Base-by-base conservation (phyloP, 1,284 basidiomycete genomes). In the Pholiota adiposa region DNA sequence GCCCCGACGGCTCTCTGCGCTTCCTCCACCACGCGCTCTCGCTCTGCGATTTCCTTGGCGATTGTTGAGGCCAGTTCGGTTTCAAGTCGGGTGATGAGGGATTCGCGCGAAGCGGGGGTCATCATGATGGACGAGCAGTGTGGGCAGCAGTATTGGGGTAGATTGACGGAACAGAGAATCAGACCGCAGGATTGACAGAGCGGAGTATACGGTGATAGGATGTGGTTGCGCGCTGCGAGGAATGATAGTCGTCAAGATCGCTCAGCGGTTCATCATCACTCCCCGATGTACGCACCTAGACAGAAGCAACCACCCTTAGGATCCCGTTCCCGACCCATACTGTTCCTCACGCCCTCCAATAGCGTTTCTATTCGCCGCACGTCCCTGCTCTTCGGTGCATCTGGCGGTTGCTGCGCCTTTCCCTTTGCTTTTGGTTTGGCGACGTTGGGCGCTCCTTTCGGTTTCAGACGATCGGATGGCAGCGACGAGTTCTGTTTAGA, bases 241-340 rank as follows among this genome's bases (percentile, higher is more conserved):
- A n/a, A 40, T 48, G 27, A 48, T 31, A 23, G n/a, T 36, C n/a
- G 23, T 40, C 36, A 43, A 4, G 23, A 38, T 25, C 40, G 8
- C n/a, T 55, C n/a, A n/a, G n/a, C n/a, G n/a, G 54, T 46, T 21
- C 44, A 56, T 16, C 33, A 38, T 44, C 38, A 29, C 34, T 5
- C 41, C 16, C 40, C 16, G 19, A 41, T 19, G 27, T n/a, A 34
- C 56, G n/a, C 61, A 86, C 87, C 86, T 77, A 83, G 83, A 66
- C 89, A 90, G 67, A 88, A 90, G 67, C 88, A 90, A 0, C 86
- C 86, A 2, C 84, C 83, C 38, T 80, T 81, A 0, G 83, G 78
- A 70, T 88, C 86, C 61, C 72, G 79, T 38, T 74, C 66, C n/a
- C 48, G 69, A 1, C 75, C 73, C 21, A 69, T 66, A 1, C 73